phyloP scores from a whole-genome alignment of 2,329 filamentous ascomycete genomes.

The Berkeleyomyces rouxiae region DNA sequence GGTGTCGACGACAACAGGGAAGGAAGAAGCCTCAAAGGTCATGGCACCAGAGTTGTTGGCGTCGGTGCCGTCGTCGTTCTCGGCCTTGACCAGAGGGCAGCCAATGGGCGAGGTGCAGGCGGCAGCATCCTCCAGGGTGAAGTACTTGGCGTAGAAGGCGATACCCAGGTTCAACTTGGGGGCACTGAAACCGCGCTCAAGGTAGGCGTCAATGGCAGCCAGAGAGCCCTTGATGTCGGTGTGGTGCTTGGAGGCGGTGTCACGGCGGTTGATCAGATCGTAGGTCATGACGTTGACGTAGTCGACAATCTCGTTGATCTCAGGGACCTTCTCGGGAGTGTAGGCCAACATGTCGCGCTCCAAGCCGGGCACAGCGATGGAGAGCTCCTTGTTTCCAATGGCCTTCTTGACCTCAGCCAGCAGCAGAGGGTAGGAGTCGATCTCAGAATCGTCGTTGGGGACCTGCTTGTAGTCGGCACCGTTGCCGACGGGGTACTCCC shows the following conservation, averaged over 20 bases:
- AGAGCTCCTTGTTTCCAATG: constrained; percentile 40
- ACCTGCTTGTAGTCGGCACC: constrained; percentile 51
- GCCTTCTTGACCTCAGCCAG: constrained; percentile 40
- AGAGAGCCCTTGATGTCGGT: constrained; percentile 40
- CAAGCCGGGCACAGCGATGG: constrained; percentile 50
- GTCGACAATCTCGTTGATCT: constrained; percentile 42
- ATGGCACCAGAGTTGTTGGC: background rate
- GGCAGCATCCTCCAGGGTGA: constrained; percentile 28
- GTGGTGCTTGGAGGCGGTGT: constrained; percentile 47
- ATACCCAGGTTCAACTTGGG: constrained; percentile 44
- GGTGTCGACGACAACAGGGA: background rate
- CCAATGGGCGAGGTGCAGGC: constrained; percentile 29
- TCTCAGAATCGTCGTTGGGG: constrained; percentile 46
- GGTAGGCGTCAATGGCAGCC: constrained; percentile 40
- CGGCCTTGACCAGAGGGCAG: constrained; percentile 38
- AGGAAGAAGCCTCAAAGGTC: background rate
- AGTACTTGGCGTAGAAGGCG: constrained; percentile 51
- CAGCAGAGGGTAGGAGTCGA: constrained; percentile 45
- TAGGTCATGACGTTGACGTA: constrained; percentile 55
- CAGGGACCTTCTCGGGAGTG: constrained; percentile 37
- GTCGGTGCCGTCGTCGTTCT: constrained; percentile 22
- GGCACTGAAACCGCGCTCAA: constrained; percentile 34
- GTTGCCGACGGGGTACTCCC: constrained; percentile 50
- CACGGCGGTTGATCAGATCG: constrained; percentile 53
- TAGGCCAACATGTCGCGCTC: constrained; percentile 51